Evolutionary conservation across 2,329 filamentous ascomycete species (phyloP).

Genomic region (Tolypocladium pustulatum): DNA sequence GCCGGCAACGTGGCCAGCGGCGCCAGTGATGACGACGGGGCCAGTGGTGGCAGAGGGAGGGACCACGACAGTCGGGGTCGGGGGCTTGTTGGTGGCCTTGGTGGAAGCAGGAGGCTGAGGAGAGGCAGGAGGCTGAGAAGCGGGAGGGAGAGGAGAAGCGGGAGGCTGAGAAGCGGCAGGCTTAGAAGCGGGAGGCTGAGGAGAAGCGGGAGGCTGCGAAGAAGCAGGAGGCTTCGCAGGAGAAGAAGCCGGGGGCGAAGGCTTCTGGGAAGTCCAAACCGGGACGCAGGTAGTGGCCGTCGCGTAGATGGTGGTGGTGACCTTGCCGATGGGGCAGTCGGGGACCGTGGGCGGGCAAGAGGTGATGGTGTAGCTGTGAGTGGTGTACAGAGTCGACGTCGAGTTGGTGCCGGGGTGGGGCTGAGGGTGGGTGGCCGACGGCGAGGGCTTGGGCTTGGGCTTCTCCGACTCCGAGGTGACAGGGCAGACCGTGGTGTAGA

Average conservation of each 20-base stretch:
- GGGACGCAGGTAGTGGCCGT: constrained; percentile 20
- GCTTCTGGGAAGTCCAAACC: not conserved
- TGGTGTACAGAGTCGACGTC: constrained; percentile 16
- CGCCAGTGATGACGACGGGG: constrained; percentile 16
- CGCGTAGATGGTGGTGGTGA: constrained; percentile 17
- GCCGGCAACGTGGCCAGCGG: constrained; percentile 19
- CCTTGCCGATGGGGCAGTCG: constrained; percentile 19
- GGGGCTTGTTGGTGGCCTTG: not conserved
- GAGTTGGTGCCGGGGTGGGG: not conserved
- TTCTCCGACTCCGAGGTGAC: constrained; percentile 12
- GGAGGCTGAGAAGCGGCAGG: not conserved
- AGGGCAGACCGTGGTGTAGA: constrained; percentile 32
- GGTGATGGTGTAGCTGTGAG: constrained; percentile 21
- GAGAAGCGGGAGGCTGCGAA: not conserved
- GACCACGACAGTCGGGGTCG: constrained; percentile 1
- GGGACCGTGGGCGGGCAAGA: constrained; percentile 17
- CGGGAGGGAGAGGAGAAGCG: too few species aligned
- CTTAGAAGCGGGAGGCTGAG: not conserved
- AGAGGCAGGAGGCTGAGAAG: not conserved
- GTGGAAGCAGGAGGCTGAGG: not conserved
- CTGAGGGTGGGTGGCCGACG: not conserved
- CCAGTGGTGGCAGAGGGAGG: constrained; percentile 1
- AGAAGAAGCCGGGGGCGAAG: not conserved
- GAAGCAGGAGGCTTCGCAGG: not conserved
- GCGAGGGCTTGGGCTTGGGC: not conserved